Conservation (phyloP, 2,329 filamentous ascomycete genomes). For the Aspergillus felis region DNA sequence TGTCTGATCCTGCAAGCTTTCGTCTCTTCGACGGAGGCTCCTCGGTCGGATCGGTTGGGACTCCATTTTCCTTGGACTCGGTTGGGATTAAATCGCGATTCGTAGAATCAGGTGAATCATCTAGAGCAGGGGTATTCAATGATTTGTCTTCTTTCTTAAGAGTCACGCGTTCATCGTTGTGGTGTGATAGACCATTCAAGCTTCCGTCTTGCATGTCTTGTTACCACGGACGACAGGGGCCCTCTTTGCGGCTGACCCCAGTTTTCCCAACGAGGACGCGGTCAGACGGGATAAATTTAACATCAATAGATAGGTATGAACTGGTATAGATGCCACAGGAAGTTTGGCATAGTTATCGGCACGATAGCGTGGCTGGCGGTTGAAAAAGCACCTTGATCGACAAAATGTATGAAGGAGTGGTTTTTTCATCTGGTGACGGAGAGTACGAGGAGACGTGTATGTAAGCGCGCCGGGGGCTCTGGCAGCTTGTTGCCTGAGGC, state of each 20-base stretch:
- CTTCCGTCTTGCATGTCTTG: constrained; percentile 48
- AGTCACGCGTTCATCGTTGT: constrained; percentile 35
- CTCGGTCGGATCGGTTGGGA: constrained; percentile 26
- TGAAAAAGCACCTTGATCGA: constrained; percentile 27
- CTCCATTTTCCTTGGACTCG: constrained; percentile 28
- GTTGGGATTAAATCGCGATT: constrained; percentile 22
- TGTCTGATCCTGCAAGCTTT: constrained; percentile 36
- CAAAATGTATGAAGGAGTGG: constrained; percentile 37
- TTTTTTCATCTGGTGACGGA: constrained; percentile 37
- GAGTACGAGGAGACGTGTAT: constrained; percentile 23
- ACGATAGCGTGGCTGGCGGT: constrained; percentile 36
- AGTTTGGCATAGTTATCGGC: constrained; percentile 46
- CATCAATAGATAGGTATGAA: constrained; percentile 39
- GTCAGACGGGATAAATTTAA: constrained; percentile 31
- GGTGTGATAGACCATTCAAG: constrained; percentile 37
- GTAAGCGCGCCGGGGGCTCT: constrained; percentile 28
- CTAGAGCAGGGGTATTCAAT: constrained; percentile 18
- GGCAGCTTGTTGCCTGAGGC: constrained; percentile 14
- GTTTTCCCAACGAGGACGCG: constrained; percentile 42
- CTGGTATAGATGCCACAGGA: constrained; percentile 29
- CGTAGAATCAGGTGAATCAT: constrained; percentile 19
- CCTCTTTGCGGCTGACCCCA: constrained; percentile 40
- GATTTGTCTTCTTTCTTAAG: constrained; percentile 22
- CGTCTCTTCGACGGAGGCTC: constrained; percentile 45
- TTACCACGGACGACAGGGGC: constrained; percentile 40